A percentile compares a stretch with the other conserved stretches of the same genome.
phyloP scores from a whole-genome alignment of 2,329 filamentous ascomycete genomes.

The Blastomyces gilchristii region DNA sequence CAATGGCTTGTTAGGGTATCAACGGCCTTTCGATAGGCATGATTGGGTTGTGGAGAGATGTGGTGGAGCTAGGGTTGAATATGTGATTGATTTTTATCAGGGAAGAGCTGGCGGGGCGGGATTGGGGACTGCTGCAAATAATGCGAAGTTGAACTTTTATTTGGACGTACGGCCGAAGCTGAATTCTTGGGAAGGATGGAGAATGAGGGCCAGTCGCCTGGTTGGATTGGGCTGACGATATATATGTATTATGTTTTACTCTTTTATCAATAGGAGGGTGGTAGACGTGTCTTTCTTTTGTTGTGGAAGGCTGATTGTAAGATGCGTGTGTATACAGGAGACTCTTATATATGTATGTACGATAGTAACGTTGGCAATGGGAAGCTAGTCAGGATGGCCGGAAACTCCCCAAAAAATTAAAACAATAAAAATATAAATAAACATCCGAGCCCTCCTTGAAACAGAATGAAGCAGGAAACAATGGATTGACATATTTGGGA shows the following conservation, averaged over 20 bases:
- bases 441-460: not conserved
- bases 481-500: not conserved
- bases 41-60: conserved; percentile 96
- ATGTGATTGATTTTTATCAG: conserved; percentile 96
- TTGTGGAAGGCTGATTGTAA: not conserved
- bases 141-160: conserved; percentile 49
- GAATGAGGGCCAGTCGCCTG: conserved; percentile 44
- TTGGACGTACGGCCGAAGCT: conserved; percentile 56
- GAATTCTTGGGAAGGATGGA: conserved; percentile 52
- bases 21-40: conserved; percentile 84
- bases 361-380: conserved; percentile 3
- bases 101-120: conserved; percentile 45
- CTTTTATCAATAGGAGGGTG: not conserved
- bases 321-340: not conserved
- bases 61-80: conserved; percentile 64
- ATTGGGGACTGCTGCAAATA: conserved; percentile 23
- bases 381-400: not conserved
- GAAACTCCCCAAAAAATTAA: not conserved
- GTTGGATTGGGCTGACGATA: conserved; percentile 33
- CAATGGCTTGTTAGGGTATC: conserved; percentile 79
- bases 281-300: not conserved
- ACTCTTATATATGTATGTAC: conserved; percentile 7
- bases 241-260: not conserved
- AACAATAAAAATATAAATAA: not conserved
- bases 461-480: not conserved